Evolutionary conservation across 2,329 filamentous ascomycete genomes (phyloP).

Genomic region (Verticillium nonalfalfae): DNA sequence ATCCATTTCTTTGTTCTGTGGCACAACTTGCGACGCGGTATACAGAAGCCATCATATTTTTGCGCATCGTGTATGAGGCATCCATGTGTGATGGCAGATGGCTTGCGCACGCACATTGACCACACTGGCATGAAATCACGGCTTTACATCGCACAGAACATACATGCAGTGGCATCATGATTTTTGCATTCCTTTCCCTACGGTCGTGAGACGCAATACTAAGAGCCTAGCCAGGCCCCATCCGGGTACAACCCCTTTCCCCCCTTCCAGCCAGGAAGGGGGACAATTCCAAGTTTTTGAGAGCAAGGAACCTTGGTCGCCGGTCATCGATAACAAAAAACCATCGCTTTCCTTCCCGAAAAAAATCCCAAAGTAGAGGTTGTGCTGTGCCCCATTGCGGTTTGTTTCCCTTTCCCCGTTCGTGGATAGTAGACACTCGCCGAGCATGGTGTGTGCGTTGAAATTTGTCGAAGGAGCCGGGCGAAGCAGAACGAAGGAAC

Average conservation of each 20-base stretch:
- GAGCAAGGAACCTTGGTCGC: background rate
- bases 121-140: background rate
- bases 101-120: background rate
- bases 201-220: constrained; percentile 40
- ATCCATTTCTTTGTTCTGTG: no score
- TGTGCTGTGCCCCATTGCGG: background rate
- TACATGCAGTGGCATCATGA: background rate
- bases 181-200: constrained; percentile 37
- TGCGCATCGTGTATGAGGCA: no score
- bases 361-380: background rate
- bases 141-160: background rate
- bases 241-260: constrained; percentile 4
- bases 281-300: background rate
- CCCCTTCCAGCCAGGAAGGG: background rate
- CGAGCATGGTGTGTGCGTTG: background rate
- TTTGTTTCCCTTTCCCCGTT: background rate
- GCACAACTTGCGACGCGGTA: no score
- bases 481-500: background rate
- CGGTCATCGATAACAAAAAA: background rate
- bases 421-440: background rate
- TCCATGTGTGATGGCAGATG: no score
- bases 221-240: constrained; percentile 16
- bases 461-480: background rate
- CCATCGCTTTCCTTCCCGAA: background rate
- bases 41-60: no score